Percentiles rank a stretch among this genome's conserved stretches.
These are phyloP conservation scores for Filosporella fistucella DNA, from an alignment of 495 filamentous ascomycete species.

Conservation along the genomic window DNA sequence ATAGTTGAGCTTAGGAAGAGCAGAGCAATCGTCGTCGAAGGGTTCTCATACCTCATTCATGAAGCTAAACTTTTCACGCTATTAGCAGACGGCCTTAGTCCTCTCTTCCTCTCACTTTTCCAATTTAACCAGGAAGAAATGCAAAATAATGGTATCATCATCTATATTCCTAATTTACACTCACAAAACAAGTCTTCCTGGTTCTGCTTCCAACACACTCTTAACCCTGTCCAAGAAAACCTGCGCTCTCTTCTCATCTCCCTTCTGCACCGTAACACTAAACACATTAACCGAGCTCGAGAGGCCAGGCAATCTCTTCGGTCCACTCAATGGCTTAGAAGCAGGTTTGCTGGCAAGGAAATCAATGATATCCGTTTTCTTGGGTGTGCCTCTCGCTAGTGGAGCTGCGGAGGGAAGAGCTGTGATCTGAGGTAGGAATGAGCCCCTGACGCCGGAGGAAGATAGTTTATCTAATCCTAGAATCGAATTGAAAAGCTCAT, in stretches of 20 bases:
- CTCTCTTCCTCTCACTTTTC: too few species aligned
- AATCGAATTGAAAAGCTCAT: constrained; percentile 86
- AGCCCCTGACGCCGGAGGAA: constrained; percentile 46
- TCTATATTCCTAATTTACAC: too few species aligned
- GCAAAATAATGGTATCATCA: too few species aligned
- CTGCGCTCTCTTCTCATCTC: constrained; percentile 74
- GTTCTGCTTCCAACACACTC: constrained; percentile 74
- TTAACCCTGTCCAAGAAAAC: constrained; percentile 83
- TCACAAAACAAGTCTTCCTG: constrained; percentile 69
- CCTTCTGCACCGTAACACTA: constrained; percentile 67
- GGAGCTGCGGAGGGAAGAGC: constrained; percentile 42
- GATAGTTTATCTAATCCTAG: constrained; percentile 63
- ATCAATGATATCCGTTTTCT: constrained; percentile 69
- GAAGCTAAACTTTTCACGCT: too few species aligned
- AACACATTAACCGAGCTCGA: constrained; percentile 68
- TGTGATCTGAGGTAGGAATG: constrained; percentile 71
- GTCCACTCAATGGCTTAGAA: constrained; percentile 20
- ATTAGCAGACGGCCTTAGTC: too few species aligned
- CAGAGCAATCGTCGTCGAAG: too few species aligned
- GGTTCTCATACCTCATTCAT: too few species aligned
- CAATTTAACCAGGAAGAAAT: too few species aligned
- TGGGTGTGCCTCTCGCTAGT: constrained; percentile 22
- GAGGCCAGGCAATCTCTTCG: constrained; percentile 14
- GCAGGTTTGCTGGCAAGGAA: constrained; percentile 51
- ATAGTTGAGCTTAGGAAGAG: too few species aligned